phyloP scores from a whole-genome alignment of 371 early-diverging fungal genomes.

The Rhizopus arrhizus region DNA sequence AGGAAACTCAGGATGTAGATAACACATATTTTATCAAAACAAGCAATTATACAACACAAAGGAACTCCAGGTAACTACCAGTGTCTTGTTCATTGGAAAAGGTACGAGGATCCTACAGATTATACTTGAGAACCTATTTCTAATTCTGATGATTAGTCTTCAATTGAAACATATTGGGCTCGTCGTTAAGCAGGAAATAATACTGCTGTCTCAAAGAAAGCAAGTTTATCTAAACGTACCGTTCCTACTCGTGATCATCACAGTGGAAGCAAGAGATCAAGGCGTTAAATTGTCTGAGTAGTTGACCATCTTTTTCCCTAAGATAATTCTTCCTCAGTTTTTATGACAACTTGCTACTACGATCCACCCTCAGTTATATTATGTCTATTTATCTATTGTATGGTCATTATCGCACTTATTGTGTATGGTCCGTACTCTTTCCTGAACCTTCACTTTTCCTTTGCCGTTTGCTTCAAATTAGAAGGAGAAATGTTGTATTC shows the following conservation, averaged over 20 bases:
- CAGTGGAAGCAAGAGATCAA: background rate
- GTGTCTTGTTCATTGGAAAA: conserved; percentile 5
- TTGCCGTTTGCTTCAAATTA: background rate
- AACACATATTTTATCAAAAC: conserved; percentile 11
- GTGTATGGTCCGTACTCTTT: background rate
- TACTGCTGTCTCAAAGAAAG: background rate
- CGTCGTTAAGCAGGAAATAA: background rate
- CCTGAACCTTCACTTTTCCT: background rate
- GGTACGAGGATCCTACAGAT: background rate
- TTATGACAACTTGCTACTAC: background rate
- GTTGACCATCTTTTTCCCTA: background rate
- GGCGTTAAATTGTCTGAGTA: background rate
- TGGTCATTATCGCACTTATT: background rate
- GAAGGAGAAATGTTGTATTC: background rate
- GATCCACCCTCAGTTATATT: background rate
- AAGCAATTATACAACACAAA: conserved; percentile 8
- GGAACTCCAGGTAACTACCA: conserved; percentile 10
- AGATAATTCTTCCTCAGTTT: background rate
- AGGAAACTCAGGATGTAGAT: conserved; percentile 5
- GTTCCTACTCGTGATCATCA: background rate
- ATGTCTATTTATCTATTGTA: background rate
- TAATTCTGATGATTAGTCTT: background rate
- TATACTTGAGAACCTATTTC: conserved; percentile 1
- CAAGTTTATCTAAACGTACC: background rate
- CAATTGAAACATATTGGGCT: conserved; percentile 9